Base-by-base conservation (phyloP, 495 filamentous ascomycete species). In the Penicillium lividum region DNA sequence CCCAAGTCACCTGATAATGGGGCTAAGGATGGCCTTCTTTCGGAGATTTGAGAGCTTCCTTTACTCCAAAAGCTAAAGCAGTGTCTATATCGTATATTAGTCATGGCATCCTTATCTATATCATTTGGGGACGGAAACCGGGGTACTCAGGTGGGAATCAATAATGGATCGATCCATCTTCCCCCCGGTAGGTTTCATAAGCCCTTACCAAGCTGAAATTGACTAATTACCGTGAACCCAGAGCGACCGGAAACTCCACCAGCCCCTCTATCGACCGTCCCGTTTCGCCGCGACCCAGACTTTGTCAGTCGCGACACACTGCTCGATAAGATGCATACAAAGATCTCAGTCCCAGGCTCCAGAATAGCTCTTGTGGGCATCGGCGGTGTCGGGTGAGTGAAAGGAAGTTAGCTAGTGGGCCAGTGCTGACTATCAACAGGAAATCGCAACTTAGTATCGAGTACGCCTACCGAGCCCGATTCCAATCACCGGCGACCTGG, bases 381-480 rank as follows among this genome's bases (percentile, higher is more conserved):
- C 15, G 43, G 43, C 13, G 43, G 43, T 22, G 43, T 46, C 0
- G 43, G 43, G 43, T 46, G 25, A 46, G 16, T 18, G 43, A 1
- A 18, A 27, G 16, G 13, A 22, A 16, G 6, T 46, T 7, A 3
- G 2, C 15, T 7, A 7, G 40, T 22, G 40, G 13, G 13, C n/a
- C 2, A 27, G 8, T 22, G 43, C 43, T 46, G 43, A 46, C 43
- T 0, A 22, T 8, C 13, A 3, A 46, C 16, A 51, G 29, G 54
- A 61, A 47, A 50, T 49, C 60, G 10, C 29, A 28, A 53, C 16
- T 16, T 16, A 27, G 15, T 49, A 48, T 22, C 16, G 16, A 46
- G 10, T 46, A 46, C 16, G 18, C 7, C 43, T 46, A 46, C 43
- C 25, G 43, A 27, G 16, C 22, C 22, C 43, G 43, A 22, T 9